Percentiles rank a stretch among this genome's conserved stretches.
These are phyloP conservation scores for Leucocoprinus sp. DNA, from an alignment of 768 basidiomycete species.

Conservation along the genomic window DNA sequence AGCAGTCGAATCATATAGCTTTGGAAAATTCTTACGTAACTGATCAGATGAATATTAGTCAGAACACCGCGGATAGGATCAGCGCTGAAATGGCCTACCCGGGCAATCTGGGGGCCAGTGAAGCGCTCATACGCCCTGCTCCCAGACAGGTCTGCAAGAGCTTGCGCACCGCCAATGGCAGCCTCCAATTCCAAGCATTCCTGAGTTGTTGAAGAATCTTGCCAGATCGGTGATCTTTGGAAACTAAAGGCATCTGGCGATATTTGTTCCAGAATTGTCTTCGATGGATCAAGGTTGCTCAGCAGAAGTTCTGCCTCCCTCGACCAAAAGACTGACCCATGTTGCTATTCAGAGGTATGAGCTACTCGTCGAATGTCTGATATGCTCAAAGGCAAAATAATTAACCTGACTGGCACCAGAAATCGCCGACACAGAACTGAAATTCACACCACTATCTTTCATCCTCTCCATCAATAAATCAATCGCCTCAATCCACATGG, in stretches of 20 bases:
- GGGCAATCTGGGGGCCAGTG: slow-evolving; percentile 78
- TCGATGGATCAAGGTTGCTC: slow-evolving; percentile 40
- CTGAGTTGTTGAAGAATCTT: slow-evolving; percentile 76
- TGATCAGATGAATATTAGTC: slow-evolving; percentile 18
- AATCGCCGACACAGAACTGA: slow-evolving; percentile 50
- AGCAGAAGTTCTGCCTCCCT: slow-evolving; percentile 42
- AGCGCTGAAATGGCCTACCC: slow-evolving; percentile 31
- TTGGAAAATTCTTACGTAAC: slow-evolving; percentile 49
- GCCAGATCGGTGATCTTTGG: slow-evolving; percentile 75
- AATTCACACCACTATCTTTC: slow-evolving; percentile 49
- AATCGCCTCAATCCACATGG: slow-evolving; percentile 81
- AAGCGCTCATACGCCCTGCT: slow-evolving; percentile 85
- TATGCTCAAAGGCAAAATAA: not conserved
- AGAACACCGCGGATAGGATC: not conserved
- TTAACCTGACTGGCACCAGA: slow-evolving; percentile 75
- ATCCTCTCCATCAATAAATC: slow-evolving; percentile 66
- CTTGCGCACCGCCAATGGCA: slow-evolving; percentile 60
- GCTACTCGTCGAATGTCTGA: not conserved
- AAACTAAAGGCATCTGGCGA: slow-evolving; percentile 59
- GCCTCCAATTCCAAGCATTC: slow-evolving; percentile 68
- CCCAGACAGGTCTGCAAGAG: slow-evolving; percentile 68
- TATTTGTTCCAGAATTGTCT: slow-evolving; percentile 52
- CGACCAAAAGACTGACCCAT: slow-evolving; percentile 84
- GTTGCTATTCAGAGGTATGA: slow-evolving; percentile 47
- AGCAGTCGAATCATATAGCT: slow-evolving; percentile 49